Base-by-base conservation (phyloP, 352 stramenopile species). In the Pythium dissotocum region DNA sequence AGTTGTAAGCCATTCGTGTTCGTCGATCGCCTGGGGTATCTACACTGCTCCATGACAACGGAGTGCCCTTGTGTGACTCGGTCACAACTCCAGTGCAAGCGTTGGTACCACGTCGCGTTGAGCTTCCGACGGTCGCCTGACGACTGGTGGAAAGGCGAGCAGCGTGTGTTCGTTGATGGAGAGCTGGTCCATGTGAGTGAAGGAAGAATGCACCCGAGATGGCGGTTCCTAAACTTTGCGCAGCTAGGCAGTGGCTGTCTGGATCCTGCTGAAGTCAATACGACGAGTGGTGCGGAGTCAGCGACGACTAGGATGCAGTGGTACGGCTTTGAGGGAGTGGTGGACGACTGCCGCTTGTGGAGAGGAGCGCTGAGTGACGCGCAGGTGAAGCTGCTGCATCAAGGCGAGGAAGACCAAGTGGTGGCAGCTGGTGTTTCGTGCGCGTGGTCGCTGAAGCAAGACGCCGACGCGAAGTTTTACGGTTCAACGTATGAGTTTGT, bases 331-430 rank as follows among this genome's bases (percentile, higher is more conserved):
- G 35, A 76, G 24, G 77, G 75, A 2, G 16, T 79, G 1, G 54
- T 85, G 1, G 70, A 81, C 49, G 58, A 54, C 16, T 82, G 79
- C 48, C 72, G 68, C 4, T 40, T 73, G 3, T 85, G 72, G 72
- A 13, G 33, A 32, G 67, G 53, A 36, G 59, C 65, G 4, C n/a
- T 84, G 38, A 44, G 9, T 13, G 38, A 44, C 3, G 8, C 38
- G 8, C 38, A 44, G 14, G 38, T 44, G 6, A 12, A 18, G 38
- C 10, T 44, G 38, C 38, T 44, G 9, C 38, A 44, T 4, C 38
- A 44, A 44, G 38, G 38, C 8, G 38, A 44, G 9, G 38, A 44
- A 44, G 38, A 44, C 38, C 38, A 44, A 44, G 38, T 44, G 38
- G 13, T 18, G 9, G 38, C 2, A 13, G 8, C 38, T 16, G 38